Evolutionary conservation across 345 rosid species (phyloP).

Genomic region (Theobroma cacao): DNA sequence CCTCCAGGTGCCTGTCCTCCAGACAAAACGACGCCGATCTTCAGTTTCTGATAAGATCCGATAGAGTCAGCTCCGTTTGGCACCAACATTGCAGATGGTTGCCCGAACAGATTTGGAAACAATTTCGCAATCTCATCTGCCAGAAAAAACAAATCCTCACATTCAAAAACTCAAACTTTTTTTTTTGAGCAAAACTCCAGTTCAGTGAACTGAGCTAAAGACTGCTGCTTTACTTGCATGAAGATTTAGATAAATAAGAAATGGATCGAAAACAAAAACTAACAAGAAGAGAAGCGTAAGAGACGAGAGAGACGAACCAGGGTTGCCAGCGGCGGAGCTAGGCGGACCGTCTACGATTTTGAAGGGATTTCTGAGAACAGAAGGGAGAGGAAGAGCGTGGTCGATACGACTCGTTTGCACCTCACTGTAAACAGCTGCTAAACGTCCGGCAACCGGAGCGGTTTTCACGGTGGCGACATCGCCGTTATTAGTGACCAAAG

Average conservation of each 20-base stretch:
- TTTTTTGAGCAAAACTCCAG: neutral
- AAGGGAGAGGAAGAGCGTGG: slow-evolving; percentile 76
- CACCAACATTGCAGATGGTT: slow-evolving; percentile 69
- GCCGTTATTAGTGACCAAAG: slow-evolving; percentile 45
- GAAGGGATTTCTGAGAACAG: slow-evolving; percentile 65
- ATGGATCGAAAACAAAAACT: neutral
- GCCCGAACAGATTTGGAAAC: slow-evolving; percentile 84
- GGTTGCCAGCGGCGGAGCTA: slow-evolving; percentile 93
- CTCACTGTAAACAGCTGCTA: slow-evolving; percentile 76
- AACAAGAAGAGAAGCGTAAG: neutral
- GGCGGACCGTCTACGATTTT: slow-evolving; percentile 80
- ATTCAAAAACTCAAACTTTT: neutral
- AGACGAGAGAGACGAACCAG: slow-evolving; percentile 40
- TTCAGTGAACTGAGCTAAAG: neutral
- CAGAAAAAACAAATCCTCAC: neutral
- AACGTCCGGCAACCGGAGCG: slow-evolving; percentile 46
- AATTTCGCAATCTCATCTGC: slow-evolving; percentile 87
- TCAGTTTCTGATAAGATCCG: slow-evolving; percentile 49
- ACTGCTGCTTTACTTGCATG: neutral
- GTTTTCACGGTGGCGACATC: slow-evolving; percentile 31
- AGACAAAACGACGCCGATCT: slow-evolving; percentile 91
- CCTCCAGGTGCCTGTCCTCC: slow-evolving; percentile 99
- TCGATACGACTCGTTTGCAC: slow-evolving; percentile 80
- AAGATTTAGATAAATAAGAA: neutral
- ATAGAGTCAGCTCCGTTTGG: slow-evolving; percentile 36